A percentile compares a stretch with the other conserved stretches of the same genome.
phyloP scores from a whole-genome alignment of 352 stramenopile genomes.

The Pythium sp. region DNA sequence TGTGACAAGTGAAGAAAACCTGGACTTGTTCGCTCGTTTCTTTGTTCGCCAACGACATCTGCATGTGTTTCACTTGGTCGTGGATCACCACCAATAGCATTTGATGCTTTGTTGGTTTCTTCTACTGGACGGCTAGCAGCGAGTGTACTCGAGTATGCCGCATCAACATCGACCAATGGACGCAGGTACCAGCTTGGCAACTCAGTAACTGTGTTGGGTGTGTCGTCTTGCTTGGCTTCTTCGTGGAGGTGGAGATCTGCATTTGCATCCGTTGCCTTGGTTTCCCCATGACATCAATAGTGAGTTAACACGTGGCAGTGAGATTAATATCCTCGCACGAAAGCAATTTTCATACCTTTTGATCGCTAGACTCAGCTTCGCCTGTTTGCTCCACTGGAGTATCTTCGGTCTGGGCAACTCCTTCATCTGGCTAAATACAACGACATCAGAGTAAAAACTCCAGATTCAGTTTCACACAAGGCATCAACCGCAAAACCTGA shows the following conservation, averaged over 20 bases:
- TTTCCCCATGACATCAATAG: background rate
- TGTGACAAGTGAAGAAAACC: background rate
- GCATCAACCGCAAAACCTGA: background rate
- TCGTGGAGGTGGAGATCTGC: background rate
- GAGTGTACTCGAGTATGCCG: background rate
- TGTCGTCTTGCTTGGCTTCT: background rate
- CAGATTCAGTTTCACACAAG: background rate
- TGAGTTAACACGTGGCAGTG: background rate
- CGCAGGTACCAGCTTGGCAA: conserved; percentile 11
- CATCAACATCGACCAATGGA: conserved; percentile 1
- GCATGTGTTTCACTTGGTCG: background rate
- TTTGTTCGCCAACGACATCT: background rate
- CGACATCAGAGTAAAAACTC: background rate
- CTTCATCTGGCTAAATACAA: conserved; percentile 3
- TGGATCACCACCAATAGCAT: background rate
- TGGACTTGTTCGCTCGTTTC: background rate
- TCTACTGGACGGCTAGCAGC: background rate
- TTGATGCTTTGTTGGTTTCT: background rate
- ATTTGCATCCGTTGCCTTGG: background rate
- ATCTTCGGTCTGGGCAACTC: background rate
- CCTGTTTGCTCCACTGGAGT: background rate
- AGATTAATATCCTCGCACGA: background rate
- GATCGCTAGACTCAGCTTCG: background rate
- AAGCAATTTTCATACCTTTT: background rate
- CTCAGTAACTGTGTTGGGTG: background rate